A percentile compares a stretch with the other conserved stretches of the same genome.
phyloP scores from a whole-genome alignment of 2,329 filamentous ascomycete genomes.

The Sarocladiaceae sp. region DNA sequence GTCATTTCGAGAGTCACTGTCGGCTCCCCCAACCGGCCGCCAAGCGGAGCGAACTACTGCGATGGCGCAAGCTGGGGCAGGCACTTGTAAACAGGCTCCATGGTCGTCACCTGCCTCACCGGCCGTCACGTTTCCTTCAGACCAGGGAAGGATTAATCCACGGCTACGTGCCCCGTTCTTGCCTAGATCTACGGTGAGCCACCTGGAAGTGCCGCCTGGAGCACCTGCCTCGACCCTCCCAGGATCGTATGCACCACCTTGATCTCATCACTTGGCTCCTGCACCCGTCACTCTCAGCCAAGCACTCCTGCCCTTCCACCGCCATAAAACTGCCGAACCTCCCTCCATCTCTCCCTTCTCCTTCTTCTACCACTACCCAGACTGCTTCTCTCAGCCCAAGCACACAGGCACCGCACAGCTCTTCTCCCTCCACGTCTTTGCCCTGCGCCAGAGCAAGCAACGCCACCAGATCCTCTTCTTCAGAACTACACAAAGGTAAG shows the following conservation, averaged over 20 bases:
- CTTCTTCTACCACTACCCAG: not conserved
- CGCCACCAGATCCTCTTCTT: constrained; percentile 6
- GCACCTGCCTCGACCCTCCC: not conserved
- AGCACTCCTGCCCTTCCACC: not conserved
- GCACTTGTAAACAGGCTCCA: not conserved
- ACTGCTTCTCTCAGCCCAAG: not conserved
- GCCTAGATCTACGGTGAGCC: too few relatives aligned
- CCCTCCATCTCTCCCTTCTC: not conserved
- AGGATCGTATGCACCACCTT: not conserved
- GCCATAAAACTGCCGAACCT: constrained; percentile 3
- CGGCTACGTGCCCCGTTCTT: not conserved
- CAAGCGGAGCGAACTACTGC: not conserved
- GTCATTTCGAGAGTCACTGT: not conserved
- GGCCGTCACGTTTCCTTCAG: not conserved
- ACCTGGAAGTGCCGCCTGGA: not conserved
- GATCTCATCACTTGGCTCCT: not conserved
- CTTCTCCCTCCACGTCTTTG: not conserved
- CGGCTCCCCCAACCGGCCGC: constrained; percentile 1
- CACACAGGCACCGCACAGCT: not conserved
- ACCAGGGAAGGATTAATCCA: not conserved
- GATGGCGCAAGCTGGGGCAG: too few relatives aligned
- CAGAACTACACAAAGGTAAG: not conserved
- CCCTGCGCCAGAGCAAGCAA: too few relatives aligned
- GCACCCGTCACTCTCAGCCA: constrained; percentile 2
- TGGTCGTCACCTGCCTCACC: not conserved